phyloP scores from a whole-genome alignment of 306 rosid genomes.

The Dryas octopetala region DNA sequence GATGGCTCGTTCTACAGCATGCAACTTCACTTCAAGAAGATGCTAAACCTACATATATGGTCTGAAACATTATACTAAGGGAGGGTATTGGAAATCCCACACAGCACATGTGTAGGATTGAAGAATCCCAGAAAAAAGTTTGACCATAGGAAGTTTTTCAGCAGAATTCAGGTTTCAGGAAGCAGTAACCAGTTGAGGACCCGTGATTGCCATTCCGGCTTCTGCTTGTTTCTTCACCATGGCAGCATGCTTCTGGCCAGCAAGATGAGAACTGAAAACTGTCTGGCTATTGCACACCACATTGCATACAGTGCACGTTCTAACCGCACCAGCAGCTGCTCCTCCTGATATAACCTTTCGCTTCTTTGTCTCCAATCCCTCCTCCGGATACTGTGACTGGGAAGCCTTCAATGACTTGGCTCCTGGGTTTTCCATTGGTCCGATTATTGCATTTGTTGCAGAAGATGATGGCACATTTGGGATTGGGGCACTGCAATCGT shows the following conservation, averaged over 20 bases:
- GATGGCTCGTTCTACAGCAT: no score
- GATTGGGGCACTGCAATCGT: neutral
- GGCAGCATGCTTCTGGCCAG: constrained; percentile 61
- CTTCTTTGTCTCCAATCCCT: constrained; percentile 53
- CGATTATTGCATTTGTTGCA: constrained; percentile 26
- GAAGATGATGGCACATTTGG: constrained; percentile 12
- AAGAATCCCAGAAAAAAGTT: no score
- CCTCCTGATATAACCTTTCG: constrained; percentile 53
- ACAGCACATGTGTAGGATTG: no score
- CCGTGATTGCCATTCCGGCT: constrained; percentile 10
- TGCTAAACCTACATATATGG: no score
- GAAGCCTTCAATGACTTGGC: constrained; percentile 18
- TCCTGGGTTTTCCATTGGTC: constrained; percentile 47
- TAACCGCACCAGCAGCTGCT: constrained; percentile 38
- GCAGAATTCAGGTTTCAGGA: neutral
- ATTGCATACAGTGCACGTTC: constrained; percentile 51
- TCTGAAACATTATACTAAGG: no score
- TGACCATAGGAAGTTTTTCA: no score
- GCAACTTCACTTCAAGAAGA: no score
- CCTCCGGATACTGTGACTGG: constrained; percentile 14
- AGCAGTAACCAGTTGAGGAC: constrained; percentile 7
- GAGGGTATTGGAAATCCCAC: no score
- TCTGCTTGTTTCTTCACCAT: constrained; percentile 46
- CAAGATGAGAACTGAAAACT: constrained; percentile 48
- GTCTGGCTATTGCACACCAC: constrained; percentile 72